Conservation (phyloP, 805 yeast species). For the Groenewaldozyma tartarivorans region DNA sequence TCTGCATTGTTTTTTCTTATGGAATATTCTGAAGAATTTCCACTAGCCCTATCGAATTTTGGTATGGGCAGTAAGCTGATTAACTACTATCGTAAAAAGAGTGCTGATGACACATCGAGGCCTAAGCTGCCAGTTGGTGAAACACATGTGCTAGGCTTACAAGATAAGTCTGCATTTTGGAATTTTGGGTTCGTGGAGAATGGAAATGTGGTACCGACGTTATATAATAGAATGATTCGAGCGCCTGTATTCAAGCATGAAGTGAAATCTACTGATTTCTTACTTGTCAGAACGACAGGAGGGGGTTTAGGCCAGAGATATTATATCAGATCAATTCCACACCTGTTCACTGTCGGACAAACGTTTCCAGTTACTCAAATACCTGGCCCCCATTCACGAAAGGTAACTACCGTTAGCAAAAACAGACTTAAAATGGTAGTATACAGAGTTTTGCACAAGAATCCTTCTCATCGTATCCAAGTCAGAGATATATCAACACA, state of each 20-base stretch:
- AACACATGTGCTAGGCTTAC: conserved; percentile 91
- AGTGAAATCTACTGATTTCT: conserved; percentile 64
- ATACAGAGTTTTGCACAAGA: conserved; percentile 71
- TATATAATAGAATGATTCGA: conserved; percentile 82
- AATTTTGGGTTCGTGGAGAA: conserved; percentile 94
- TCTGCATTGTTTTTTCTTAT: conserved; percentile 64
- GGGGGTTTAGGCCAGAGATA: conserved; percentile 59
- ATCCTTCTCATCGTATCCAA: conserved; percentile 60
- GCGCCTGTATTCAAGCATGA: conserved; percentile 94
- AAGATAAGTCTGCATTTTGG: conserved; percentile 97
- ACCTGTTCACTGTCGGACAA: conserved; percentile 83
- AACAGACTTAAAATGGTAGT: conserved; percentile 91
- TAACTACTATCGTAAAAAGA: conserved; percentile 81
- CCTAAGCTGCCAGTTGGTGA: conserved; percentile 89
- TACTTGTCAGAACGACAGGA: conserved; percentile 71
- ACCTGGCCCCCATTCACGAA: conserved; percentile 96
- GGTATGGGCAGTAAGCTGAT: conserved; percentile 95
- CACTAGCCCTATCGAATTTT: conserved; percentile 70
- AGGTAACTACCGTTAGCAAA: conserved; percentile 86
- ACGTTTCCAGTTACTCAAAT: conserved; percentile 87
- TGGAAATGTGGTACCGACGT: conserved; percentile 87
- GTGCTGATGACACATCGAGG: conserved; percentile 70
- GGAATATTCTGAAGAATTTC: conserved; percentile 88
- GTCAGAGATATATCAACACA: conserved; percentile 84
- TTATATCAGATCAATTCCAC: conserved; percentile 58